Percentiles rank a stretch among this genome's conserved stretches.
Conservation (phyloP, 78 protist genomes). For the Cyanophora paradoxa region DNA sequence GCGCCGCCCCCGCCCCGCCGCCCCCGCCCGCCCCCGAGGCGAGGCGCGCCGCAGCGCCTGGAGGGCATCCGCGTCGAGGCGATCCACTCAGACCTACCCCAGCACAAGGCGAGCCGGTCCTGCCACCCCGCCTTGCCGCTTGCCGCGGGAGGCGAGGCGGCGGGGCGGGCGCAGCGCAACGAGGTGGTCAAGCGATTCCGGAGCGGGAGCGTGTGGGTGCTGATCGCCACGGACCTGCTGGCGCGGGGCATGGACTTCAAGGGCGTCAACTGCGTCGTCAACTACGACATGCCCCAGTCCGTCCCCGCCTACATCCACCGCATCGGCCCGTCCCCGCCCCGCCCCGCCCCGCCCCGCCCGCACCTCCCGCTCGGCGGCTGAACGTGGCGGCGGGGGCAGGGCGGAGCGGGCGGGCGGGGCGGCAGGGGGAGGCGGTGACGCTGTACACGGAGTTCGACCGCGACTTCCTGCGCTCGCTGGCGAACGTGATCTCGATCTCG, state of each 20-base stretch:
- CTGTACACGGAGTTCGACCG: slow-evolving; percentile 6
- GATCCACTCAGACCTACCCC: too few species aligned
- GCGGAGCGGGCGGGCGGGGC: not conserved
- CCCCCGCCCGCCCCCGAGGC: too few species aligned
- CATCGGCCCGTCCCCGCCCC: not conserved
- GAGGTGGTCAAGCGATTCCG: not conserved
- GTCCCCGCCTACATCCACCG: not conserved
- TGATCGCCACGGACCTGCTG: not conserved
- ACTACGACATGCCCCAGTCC: not conserved
- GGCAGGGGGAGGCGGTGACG: slow-evolving; percentile 11
- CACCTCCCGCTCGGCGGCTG: not conserved
- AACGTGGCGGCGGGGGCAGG: not conserved
- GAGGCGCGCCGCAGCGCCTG: too few species aligned
- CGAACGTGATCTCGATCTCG: slow-evolving; percentile 1
- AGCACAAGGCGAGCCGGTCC: too few species aligned
- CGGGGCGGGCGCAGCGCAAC: not conserved
- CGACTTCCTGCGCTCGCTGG: not conserved
- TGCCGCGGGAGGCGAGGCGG: too few species aligned
- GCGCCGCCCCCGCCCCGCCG: too few species aligned
- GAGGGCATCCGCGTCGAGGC: too few species aligned
- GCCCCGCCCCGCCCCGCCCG: not conserved
- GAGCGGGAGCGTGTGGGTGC: slow-evolving; percentile 18
- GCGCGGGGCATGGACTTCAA: not conserved
- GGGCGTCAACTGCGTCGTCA: not conserved
- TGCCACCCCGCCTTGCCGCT: too few species aligned